A percentile compares a stretch with the other conserved stretches of the same genome.
These are phyloP conservation scores for Ceratocystis eucalypticola DNA, from an alignment of 2,329 filamentous ascomycete genomes.

Conservation along the genomic window DNA sequence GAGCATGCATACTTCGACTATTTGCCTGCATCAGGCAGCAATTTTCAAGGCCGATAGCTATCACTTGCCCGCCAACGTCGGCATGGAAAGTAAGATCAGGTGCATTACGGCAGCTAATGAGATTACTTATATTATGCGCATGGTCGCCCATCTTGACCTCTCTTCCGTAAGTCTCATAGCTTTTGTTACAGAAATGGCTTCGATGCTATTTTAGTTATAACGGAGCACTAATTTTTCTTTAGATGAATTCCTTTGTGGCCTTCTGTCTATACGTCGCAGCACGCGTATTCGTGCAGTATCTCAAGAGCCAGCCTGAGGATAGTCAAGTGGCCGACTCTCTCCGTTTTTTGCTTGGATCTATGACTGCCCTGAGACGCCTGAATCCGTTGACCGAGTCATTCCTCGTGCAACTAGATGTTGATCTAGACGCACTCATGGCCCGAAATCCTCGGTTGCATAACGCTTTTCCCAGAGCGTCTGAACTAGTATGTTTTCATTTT, in stretches of 20 bases:
- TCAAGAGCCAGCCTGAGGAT: slow-evolving; percentile 88
- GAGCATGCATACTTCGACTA: slow-evolving; percentile 91
- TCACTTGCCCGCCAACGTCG: slow-evolving; percentile 59
- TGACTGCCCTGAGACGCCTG: slow-evolving; percentile 75
- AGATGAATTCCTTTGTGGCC: slow-evolving; percentile 93
- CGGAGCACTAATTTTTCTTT: slow-evolving; percentile 21
- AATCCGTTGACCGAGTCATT: slow-evolving; percentile 93
- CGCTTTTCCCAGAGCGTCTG: slow-evolving; percentile 40
- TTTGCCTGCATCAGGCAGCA: slow-evolving; percentile 94
- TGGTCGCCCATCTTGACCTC: slow-evolving; percentile 82
- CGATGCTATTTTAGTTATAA: neutral
- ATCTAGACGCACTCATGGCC: slow-evolving; percentile 61
- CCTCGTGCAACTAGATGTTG: slow-evolving; percentile 81
- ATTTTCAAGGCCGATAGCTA: slow-evolving; percentile 96
- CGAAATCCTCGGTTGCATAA: slow-evolving; percentile 44
- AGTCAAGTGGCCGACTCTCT: slow-evolving; percentile 63
- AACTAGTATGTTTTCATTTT: slow-evolving; percentile 34
- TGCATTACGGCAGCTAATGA: slow-evolving; percentile 90
- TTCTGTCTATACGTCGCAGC: slow-evolving; percentile 96
- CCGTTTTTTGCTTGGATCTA: slow-evolving; percentile 80
- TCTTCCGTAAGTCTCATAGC: slow-evolving; percentile 48
- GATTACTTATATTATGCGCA: slow-evolving; percentile 88
- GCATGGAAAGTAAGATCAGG: slow-evolving; percentile 79
- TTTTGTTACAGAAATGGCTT: too few species aligned
- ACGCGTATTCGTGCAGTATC: slow-evolving; percentile 85